Evolutionary conservation across 148 eudicot genomes (phyloP).

Genomic region (Rhododendron griersonianum): DNA sequence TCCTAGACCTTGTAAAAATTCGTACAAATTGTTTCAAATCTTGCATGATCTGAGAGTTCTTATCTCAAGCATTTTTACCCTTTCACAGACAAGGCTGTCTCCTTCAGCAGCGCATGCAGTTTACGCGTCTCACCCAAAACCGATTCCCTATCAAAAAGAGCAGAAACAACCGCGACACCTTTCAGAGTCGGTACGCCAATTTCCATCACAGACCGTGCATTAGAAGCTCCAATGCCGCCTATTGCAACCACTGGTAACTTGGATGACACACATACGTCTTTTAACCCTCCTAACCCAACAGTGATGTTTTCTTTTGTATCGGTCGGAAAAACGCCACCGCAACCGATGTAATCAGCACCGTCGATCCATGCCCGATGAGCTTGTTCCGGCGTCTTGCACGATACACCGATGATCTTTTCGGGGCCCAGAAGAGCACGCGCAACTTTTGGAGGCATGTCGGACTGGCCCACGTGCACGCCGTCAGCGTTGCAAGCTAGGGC

Average conservation of each 20-base stretch:
- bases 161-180: conserved; percentile 91
- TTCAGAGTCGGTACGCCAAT: conserved; percentile 46
- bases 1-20: not conserved
- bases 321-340: conserved; percentile 88
- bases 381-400: conserved; percentile 80
- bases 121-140: conserved; percentile 50
- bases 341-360: conserved; percentile 91
- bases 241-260: conserved; percentile 91
- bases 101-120: conserved; percentile 42
- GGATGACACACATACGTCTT: conserved; percentile 57
- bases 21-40: not conserved
- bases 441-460: conserved; percentile 62
- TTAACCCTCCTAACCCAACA: conserved; percentile 74
- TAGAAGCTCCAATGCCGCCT: conserved; percentile 72
- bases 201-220: conserved; percentile 60
- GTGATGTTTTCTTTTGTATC: conserved; percentile 68
- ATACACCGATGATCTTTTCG: conserved; percentile 76
- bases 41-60: not conserved
- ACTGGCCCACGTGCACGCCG: conserved; percentile 87
- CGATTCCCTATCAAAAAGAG: conserved; percentile 65
- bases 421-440: conserved; percentile 77
- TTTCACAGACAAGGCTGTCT: conserved; percentile 15
- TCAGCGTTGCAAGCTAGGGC: conserved; percentile 88
- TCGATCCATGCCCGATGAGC: conserved; percentile 71
- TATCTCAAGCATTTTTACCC: conserved; percentile 20